Conservation (phyloP, 192 early-diverging fungal species). For the Coemansia reversa region DNA sequence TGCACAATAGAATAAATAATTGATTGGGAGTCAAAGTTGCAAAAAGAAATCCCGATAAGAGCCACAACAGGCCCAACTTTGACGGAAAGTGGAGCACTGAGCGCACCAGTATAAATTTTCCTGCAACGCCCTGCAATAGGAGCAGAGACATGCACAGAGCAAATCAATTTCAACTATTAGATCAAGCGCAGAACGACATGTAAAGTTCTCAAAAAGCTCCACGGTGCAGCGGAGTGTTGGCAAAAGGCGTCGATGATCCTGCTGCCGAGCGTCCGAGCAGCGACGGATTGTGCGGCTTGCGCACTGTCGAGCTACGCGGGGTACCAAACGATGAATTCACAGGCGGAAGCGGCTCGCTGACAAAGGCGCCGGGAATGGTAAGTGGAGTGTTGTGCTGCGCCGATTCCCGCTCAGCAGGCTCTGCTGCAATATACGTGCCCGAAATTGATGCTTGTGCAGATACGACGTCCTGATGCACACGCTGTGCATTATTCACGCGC, state of each 20-base stretch:
- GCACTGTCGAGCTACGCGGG: slow-evolving; percentile 17
- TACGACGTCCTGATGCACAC: slow-evolving; percentile 40
- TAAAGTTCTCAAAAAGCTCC: neutral
- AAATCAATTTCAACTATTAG: too few species aligned
- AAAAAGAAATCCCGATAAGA: too few species aligned
- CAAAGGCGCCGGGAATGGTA: slow-evolving; percentile 39
- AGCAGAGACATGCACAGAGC: too few species aligned
- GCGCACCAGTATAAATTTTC: too few species aligned
- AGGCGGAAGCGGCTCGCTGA: slow-evolving; percentile 33
- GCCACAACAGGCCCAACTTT: too few species aligned
- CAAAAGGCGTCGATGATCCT: slow-evolving; percentile 6
- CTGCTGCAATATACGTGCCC: slow-evolving; percentile 5
- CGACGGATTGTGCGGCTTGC: neutral
- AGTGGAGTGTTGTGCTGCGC: slow-evolving; percentile 3
- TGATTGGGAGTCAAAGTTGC: too few species aligned
- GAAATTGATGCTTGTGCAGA: slow-evolving; percentile 27
- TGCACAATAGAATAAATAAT: neutral
- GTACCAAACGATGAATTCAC: slow-evolving; percentile 37
- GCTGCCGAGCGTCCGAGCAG: slow-evolving; percentile 2
- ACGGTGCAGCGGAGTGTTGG: slow-evolving; percentile 5
- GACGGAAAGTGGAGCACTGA: too few species aligned
- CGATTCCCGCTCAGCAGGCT: neutral
- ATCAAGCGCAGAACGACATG: too few species aligned
- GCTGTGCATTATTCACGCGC: slow-evolving; percentile 40
- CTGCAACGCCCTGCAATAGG: too few species aligned